Percentiles rank a stretch among this genome's conserved stretches.
These are phyloP conservation scores for Elongisporangium anandrum DNA, from an alignment of 352 stramenopile genomes.

Conservation along the genomic window DNA sequence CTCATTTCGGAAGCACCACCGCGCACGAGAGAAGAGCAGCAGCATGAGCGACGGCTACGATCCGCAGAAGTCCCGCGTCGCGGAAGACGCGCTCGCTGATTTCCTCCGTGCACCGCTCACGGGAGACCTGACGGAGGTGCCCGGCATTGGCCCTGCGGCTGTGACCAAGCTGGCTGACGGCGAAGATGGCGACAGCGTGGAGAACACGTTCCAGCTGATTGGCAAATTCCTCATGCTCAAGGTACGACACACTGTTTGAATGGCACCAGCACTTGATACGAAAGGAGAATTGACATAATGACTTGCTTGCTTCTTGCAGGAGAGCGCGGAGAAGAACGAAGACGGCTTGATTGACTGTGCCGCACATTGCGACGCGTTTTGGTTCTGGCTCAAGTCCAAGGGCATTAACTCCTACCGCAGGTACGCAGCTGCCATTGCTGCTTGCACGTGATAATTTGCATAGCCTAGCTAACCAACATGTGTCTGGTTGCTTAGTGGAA, in stretches of 20 bases:
- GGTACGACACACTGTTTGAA: constrained; percentile 19
- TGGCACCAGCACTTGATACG: no score
- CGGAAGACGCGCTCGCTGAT: constrained; percentile 88
- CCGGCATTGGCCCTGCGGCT: constrained; percentile 91
- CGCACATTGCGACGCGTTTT: constrained; percentile 96
- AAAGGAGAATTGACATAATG: no score
- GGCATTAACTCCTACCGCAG: constrained; percentile 93
- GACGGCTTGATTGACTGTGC: constrained; percentile 89
- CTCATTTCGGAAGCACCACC: not conserved
- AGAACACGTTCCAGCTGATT: constrained; percentile 98
- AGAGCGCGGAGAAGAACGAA: constrained; percentile 83
- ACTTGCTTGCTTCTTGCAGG: constrained; percentile 51
- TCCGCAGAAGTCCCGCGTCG: constrained; percentile 89
- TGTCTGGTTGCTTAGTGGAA: constrained; percentile 63
- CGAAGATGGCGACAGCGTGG: constrained; percentile 86
- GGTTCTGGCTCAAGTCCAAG: constrained; percentile 95
- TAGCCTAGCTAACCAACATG: not conserved
- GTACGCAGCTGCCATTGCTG: constrained; percentile 15
- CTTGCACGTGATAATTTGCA: not conserved
- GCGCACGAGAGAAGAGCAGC: constrained; percentile 2
- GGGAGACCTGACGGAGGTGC: constrained; percentile 92
- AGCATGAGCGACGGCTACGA: constrained; percentile 86
- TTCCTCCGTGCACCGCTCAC: constrained; percentile 90
- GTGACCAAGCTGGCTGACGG: constrained; percentile 79
- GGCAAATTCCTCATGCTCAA: constrained; percentile 91